Percentiles rank a stretch among this genome's conserved stretches.
Evolutionary conservation across 495 filamentous ascomycete species (phyloP).

Genomic region (Bombardia bombarda): DNA sequence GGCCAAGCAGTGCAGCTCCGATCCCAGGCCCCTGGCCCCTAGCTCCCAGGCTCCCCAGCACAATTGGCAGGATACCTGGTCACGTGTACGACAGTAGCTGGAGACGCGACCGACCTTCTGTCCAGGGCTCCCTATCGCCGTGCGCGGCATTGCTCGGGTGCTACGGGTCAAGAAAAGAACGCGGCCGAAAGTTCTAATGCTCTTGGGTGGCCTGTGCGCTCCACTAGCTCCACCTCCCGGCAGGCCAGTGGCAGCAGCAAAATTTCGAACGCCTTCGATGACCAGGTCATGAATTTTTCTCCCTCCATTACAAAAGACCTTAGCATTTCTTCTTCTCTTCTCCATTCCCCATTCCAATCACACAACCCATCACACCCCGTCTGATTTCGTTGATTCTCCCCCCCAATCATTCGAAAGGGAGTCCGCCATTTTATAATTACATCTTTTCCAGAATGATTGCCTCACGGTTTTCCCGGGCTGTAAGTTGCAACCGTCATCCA

Average conservation of each 20-base stretch:
- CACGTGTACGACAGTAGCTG: too few relatives aligned
- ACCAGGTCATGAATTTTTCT: slow-evolving; percentile 35
- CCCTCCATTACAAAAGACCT: slow-evolving; percentile 15
- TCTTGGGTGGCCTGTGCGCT: slow-evolving; percentile 12
- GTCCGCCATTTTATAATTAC: slow-evolving; percentile 21
- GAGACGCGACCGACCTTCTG: too few relatives aligned
- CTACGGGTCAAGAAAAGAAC: too few relatives aligned
- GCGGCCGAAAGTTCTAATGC: not conserved
- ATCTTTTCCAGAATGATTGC: slow-evolving; percentile 54
- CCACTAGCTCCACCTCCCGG: slow-evolving; percentile 7
- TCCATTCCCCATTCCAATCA: slow-evolving; percentile 16
- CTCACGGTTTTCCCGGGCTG: slow-evolving; percentile 57
- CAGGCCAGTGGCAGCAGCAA: slow-evolving; percentile 14
- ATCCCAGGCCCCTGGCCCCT: too few relatives aligned
- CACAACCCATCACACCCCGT: slow-evolving; percentile 20
- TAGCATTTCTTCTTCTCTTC: slow-evolving; percentile 11
- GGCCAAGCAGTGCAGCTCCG: too few relatives aligned
- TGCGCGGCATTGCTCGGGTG: too few relatives aligned
- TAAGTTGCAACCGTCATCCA: slow-evolving; percentile 32
- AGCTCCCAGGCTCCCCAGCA: too few relatives aligned
- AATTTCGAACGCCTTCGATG: slow-evolving; percentile 27
- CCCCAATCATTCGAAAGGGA: slow-evolving; percentile 17
- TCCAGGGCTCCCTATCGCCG: too few relatives aligned
- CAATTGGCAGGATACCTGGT: too few relatives aligned
- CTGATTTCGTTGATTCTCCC: slow-evolving; percentile 20